Conservation (phyloP, 306 rosid genomes). For the Crotalaria pallida region DNA sequence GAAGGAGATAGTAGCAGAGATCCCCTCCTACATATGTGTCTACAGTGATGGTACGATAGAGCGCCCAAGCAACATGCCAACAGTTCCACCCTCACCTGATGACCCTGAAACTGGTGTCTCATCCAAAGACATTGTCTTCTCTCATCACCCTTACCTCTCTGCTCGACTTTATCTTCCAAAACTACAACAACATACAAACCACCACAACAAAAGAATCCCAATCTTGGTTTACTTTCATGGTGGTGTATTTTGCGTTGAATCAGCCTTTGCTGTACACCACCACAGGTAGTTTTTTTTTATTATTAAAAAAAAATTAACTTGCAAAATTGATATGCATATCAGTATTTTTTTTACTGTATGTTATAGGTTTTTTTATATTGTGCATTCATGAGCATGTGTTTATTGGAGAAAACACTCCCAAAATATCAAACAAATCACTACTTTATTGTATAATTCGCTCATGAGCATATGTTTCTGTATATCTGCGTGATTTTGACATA, state of each 20-base stretch:
- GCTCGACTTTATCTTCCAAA: conserved; percentile 33
- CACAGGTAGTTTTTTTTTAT: too few species aligned
- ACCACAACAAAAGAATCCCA: conserved; percentile 7
- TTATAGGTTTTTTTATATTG: too few species aligned
- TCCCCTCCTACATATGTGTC: conserved; percentile 16
- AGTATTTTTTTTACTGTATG: too few species aligned
- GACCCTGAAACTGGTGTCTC: conserved; percentile 34
- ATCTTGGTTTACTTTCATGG: conserved; percentile 46
- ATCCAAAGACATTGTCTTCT: conserved; percentile 40
- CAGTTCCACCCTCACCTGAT: background rate
- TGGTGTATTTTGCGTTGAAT: conserved; percentile 31
- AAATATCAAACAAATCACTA: too few species aligned
- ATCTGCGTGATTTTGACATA: too few species aligned
- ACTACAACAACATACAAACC: background rate
- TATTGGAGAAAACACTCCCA: too few species aligned
- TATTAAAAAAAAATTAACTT: too few species aligned
- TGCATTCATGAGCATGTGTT: too few species aligned
- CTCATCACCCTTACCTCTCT: conserved; percentile 18
- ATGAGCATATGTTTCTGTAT: too few species aligned
- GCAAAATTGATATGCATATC: too few species aligned
- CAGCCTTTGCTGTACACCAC: conserved; percentile 31
- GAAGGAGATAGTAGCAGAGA: conserved; percentile 13
- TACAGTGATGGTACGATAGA: conserved; percentile 32
- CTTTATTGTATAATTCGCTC: too few species aligned
- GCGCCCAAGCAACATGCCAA: conserved; percentile 8